Conservation (phyloP, 2,329 filamentous ascomycete genomes). For the Ophiosphaerella korrae region DNA sequence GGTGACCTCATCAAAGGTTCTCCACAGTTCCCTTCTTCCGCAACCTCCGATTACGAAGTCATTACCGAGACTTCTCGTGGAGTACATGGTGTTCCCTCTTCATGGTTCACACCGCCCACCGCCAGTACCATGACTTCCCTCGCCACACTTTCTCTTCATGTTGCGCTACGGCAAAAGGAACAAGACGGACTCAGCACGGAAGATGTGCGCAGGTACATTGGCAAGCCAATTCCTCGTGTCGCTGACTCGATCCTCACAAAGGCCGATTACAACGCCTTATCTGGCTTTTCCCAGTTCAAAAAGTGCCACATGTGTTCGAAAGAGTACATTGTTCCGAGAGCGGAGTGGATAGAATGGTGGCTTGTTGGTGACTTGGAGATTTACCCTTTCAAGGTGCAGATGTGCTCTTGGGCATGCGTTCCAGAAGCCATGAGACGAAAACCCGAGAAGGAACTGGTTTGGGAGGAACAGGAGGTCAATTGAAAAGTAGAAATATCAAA, state of each 20-base stretch:
- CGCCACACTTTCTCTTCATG: slow-evolving; percentile 17
- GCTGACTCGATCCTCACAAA: slow-evolving; percentile 17
- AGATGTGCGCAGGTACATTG: slow-evolving; percentile 9
- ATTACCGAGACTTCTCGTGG: slow-evolving; percentile 27
- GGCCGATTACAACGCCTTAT: slow-evolving; percentile 16
- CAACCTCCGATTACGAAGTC: slow-evolving; percentile 10
- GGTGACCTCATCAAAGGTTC: slow-evolving; percentile 21
- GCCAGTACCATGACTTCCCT: slow-evolving; percentile 17
- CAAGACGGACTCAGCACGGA: slow-evolving; percentile 3
- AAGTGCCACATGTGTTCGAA: slow-evolving; percentile 34
- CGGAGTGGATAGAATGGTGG: slow-evolving; percentile 44
- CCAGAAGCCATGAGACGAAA: slow-evolving; percentile 20
- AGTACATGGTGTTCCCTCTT: slow-evolving; percentile 19
- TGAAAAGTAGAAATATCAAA: no score
- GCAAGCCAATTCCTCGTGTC: slow-evolving; percentile 9
- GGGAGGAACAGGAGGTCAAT: neutral
- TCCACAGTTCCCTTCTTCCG: slow-evolving; percentile 8
- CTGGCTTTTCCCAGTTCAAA: slow-evolving; percentile 24
- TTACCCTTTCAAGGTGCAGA: slow-evolving; percentile 29
- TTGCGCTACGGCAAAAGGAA: slow-evolving; percentile 13
- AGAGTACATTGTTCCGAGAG: slow-evolving; percentile 32
- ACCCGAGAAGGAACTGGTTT: slow-evolving; percentile 13
- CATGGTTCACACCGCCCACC: slow-evolving; percentile 22
- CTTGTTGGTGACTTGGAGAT: neutral
- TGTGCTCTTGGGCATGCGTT: slow-evolving; percentile 42